Percentiles rank a stretch among this genome's conserved stretches.
Evolutionary conservation across 805 yeast genomes (phyloP).

Genomic region (Maudiozyma barnettii): DNA sequence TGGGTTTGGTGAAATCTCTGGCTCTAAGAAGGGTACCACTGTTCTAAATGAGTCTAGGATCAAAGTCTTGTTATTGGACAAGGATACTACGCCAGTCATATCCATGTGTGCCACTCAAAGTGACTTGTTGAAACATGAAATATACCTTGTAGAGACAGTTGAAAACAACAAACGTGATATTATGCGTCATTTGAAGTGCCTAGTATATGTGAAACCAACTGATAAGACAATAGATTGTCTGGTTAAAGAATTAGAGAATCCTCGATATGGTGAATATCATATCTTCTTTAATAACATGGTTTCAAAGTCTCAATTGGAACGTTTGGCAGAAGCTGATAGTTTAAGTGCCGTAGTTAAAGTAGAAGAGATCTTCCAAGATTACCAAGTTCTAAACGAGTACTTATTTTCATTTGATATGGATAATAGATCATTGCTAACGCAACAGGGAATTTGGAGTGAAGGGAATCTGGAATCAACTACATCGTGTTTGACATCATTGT

Average conservation of each 20-base stretch:
- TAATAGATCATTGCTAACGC: constrained; percentile 15
- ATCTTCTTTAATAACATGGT: constrained; percentile 70
- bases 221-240: constrained; percentile 52
- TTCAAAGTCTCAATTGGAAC: constrained; percentile 69
- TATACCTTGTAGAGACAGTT: constrained; percentile 69
- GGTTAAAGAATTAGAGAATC: constrained; percentile 59
- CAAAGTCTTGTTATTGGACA: constrained; percentile 70
- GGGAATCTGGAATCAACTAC: constrained; percentile 17
- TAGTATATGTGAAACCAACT: constrained; percentile 69
- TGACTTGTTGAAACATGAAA: constrained; percentile 66
- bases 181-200: constrained; percentile 72
- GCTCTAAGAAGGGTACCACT: constrained; percentile 9
- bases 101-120: constrained; percentile 90
- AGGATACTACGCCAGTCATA: constrained; percentile 68
- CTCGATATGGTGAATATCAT: constrained; percentile 72
- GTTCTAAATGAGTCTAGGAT: constrained; percentile 33
- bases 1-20: constrained; percentile 2
- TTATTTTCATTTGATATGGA: constrained; percentile 42
- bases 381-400: constrained; percentile 60
- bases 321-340: constrained; percentile 85
- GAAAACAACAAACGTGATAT: constrained; percentile 54
- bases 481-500: constrained; percentile 19
- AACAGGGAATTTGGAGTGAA: constrained; percentile 23
- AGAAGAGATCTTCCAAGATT: constrained; percentile 80
- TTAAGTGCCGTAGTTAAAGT: constrained; percentile 68